Conservation (phyloP, 176 grass and related monocot genomes). For the Elaeis guineensis region DNA sequence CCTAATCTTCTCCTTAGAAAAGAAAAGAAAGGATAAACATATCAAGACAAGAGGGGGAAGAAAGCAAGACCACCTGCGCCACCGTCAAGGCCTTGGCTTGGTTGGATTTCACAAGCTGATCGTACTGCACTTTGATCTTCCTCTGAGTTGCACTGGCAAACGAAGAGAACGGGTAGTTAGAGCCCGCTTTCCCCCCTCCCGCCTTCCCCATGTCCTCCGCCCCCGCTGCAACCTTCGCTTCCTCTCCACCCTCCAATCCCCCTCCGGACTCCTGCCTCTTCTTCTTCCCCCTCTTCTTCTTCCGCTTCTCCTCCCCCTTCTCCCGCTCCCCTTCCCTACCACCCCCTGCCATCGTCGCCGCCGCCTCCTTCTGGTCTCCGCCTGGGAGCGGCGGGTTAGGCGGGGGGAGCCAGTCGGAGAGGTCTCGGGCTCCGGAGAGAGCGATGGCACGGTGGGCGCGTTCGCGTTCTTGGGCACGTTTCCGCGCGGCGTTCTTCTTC, state of each 20-base stretch:
- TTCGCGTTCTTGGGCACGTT: slow-evolving; percentile 3
- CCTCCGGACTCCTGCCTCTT: slow-evolving; percentile 35
- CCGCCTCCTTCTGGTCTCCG: slow-evolving; percentile 16
- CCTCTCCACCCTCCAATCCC: slow-evolving; percentile 13
- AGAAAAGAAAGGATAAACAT: not conserved
- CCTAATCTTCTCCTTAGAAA: no score
- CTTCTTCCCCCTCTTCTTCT: slow-evolving; percentile 33
- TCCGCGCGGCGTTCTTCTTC: not conserved
- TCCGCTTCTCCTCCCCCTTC: slow-evolving; percentile 12
- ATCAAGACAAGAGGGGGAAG: not conserved
- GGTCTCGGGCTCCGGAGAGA: not conserved
- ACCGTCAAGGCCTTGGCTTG: slow-evolving; percentile 47
- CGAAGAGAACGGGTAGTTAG: slow-evolving; percentile 60
- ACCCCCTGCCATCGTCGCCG: not conserved
- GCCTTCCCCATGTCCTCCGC: slow-evolving; percentile 1
- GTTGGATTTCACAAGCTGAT: slow-evolving; percentile 68
- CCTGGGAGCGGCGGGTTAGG: not conserved
- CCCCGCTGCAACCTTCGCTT: slow-evolving; percentile 9
- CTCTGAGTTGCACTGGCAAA: slow-evolving; percentile 58
- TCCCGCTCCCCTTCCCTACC: not conserved
- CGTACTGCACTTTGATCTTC: slow-evolving; percentile 67
- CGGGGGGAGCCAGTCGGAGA: not conserved
- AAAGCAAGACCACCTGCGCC: slow-evolving; percentile 38
- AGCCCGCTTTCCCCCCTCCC: slow-evolving; percentile 1
- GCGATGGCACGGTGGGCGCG: not conserved